Evolutionary conservation across 805 yeast genomes (phyloP), one percentile per base, ranked within the genome.

Genomic region (Nakazawaea anatomiae): DNA sequence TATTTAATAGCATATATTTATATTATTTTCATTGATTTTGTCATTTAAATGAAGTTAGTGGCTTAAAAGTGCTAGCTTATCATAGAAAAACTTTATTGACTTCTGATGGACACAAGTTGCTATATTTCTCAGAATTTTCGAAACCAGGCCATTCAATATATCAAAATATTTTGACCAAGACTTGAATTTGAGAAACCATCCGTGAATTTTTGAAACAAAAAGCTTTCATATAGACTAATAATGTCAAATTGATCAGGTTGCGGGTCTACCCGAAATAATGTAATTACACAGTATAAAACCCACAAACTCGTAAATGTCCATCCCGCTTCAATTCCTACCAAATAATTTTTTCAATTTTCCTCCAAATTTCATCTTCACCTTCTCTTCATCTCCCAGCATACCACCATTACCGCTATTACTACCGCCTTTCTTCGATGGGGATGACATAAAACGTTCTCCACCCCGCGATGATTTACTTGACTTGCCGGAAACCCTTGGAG

Each of bases 291-390:
- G 14, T n/a, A n/a, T 35, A 11, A 35, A 35, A 14, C 8, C 38
- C 38, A 7, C 7, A 38, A 39, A 7, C 7, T 32, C 11, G 3
- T 32, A 32, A 8, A 3, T 9, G 11, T 32, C 8, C 35, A 32
- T 32, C 35, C 8, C 35, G 2, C 35, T 32, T 39, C 49, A 46
- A 39, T 53, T 60, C 39, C 51, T 57, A 7, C 70, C 67, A 52
- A 69, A 69, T 25, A 69, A 51, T 55, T 65, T 69, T 50, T 68
- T 66, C 39, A 69, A 62, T 52, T 60, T 65, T 12, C 65, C 64
- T 46, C 66, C 67, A 28, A 62, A 58, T 53, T 63, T 61, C 56
- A 68, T 68, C 58, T 67, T 65, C 42, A 59, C 60, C 25, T 58
- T 59, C 34, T 18, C 45, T 43, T 34, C 48, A n/a, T 44, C 52